Percentiles rank a stretch among this genome's conserved stretches.
These are phyloP conservation scores for Cladophialophora psammophila DNA, from an alignment of 2,329 filamentous ascomycete genomes.

Conservation along the genomic window DNA sequence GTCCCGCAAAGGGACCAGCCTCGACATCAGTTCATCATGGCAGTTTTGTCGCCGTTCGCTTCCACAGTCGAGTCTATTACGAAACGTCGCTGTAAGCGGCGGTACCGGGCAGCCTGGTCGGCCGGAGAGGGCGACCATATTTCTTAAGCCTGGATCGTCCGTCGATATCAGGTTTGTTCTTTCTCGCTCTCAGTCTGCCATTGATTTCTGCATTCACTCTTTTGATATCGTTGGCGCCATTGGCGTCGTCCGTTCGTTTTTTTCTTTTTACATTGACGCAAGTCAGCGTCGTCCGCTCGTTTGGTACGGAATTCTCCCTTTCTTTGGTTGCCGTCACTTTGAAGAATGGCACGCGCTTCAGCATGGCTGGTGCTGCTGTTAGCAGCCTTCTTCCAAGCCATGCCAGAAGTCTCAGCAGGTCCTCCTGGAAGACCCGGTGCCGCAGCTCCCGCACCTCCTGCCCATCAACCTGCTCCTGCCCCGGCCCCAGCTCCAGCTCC, in stretches of 20 bases:
- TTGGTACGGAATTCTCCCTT: not conserved
- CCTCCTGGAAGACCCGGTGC: not conserved
- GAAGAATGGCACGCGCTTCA: slow-evolving; percentile 5
- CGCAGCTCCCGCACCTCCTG: not conserved
- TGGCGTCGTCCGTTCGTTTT: slow-evolving; percentile 24
- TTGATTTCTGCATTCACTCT: not conserved
- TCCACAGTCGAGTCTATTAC: slow-evolving; percentile 5
- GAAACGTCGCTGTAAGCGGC: not conserved
- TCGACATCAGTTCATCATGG: not conserved
- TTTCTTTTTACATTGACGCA: slow-evolving; percentile 3
- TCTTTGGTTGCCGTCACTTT: not conserved
- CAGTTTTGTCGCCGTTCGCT: slow-evolving; percentile 3
- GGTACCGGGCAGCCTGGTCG: not conserved
- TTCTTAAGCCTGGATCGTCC: not conserved
- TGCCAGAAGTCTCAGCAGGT: not conserved
- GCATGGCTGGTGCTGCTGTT: slow-evolving; percentile 8
- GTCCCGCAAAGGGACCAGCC: not conserved
- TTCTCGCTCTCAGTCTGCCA: not conserved
- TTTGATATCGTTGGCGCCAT: slow-evolving; percentile 17
- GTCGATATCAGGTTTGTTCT: not conserved
- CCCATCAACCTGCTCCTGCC: not conserved
- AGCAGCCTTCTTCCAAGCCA: slow-evolving; percentile 5
- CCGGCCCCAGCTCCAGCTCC: not conserved
- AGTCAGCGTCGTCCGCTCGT: slow-evolving; percentile 14
- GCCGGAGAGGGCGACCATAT: not conserved